Percentiles rank a stretch among this genome's conserved stretches.
phyloP scores from a whole-genome alignment of 352 stramenopile species.

The Phytopythium litorale region DNA sequence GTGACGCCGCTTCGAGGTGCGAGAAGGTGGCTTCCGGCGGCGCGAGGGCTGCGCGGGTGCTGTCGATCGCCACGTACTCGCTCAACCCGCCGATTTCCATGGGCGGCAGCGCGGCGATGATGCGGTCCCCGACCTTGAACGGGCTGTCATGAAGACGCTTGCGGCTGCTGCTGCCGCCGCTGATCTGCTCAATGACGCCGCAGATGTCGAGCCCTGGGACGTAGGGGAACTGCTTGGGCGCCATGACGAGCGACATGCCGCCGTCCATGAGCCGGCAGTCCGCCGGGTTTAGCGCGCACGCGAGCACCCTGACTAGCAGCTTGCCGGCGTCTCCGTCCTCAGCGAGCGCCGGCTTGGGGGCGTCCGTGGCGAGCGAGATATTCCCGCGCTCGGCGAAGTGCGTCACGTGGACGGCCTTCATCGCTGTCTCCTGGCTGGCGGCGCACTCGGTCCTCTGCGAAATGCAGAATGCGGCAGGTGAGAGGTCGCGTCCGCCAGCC shows the following conservation, averaged over 20 bases:
- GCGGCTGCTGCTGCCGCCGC: conserved; percentile 11
- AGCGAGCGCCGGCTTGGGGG: conserved; percentile 13
- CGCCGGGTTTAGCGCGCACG: conserved; percentile 28
- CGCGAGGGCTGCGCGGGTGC: conserved; percentile 12
- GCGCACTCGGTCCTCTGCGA: too few species aligned
- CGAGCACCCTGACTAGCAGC: conserved; percentile 25
- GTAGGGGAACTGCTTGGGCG: conserved; percentile 38
- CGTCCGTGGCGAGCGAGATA: conserved; percentile 19
- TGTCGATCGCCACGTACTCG: conserved; percentile 30
- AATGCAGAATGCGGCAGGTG: background rate
- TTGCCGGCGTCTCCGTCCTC: conserved; percentile 1
- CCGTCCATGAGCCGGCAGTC: conserved; percentile 34
- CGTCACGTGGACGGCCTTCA: conserved; percentile 41
- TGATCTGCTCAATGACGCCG: conserved; percentile 31
- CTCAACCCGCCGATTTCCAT: conserved; percentile 24
- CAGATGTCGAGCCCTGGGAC: conserved; percentile 36
- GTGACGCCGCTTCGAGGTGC: conserved; percentile 18
- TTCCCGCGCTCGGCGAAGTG: conserved; percentile 23
- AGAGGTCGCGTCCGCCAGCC: background rate
- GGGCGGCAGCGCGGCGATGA: conserved; percentile 21
- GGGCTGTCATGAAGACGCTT: background rate
- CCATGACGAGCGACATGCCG: conserved; percentile 34
- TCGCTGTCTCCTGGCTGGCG: conserved; percentile 1
- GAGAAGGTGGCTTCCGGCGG: conserved; percentile 13
- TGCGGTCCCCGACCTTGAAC: conserved; percentile 29